These are phyloP conservation scores for Mortierella sp. DNA, from an alignment of 371 early-diverging fungal species.

Conservation along the genomic window DNA sequence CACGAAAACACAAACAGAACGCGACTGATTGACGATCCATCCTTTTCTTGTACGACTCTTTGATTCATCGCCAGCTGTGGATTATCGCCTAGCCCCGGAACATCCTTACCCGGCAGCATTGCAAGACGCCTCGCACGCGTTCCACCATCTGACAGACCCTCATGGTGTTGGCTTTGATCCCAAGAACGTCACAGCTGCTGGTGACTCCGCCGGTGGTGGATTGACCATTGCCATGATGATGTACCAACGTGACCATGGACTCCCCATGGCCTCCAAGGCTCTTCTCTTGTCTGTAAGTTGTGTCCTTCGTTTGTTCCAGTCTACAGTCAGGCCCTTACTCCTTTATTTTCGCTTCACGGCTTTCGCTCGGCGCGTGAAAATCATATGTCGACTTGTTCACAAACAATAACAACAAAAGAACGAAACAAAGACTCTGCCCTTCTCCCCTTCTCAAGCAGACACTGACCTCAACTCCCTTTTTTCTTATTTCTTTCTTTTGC, in stretches of 20 bases:
- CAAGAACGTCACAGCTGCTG: conserved; percentile 63
- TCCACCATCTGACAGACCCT: conserved; percentile 49
- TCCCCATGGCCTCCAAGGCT: conserved; percentile 51
- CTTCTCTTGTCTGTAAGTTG: conserved; percentile 51
- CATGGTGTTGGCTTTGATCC: conserved; percentile 47
- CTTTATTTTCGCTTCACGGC: not conserved
- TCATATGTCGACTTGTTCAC: not conserved
- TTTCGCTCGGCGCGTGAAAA: conserved; percentile 11
- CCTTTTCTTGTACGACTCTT: not conserved
- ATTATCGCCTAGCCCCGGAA: conserved; percentile 62
- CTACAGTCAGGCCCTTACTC: not conserved
- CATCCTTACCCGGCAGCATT: conserved; percentile 61
- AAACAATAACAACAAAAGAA: not conserved
- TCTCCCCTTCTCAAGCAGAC: not conserved
- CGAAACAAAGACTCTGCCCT: not conserved
- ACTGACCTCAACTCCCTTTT: conserved; percentile 11
- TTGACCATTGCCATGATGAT: conserved; percentile 58
- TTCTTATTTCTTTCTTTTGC: not conserved
- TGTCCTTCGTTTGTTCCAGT: not conserved
- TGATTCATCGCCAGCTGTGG: conserved; percentile 49
- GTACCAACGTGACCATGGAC: conserved; percentile 57
- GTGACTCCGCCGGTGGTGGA: conserved; percentile 80
- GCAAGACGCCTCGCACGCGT: conserved; percentile 59
- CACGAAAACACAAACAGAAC: not conserved
- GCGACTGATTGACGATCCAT: not conserved